Evolutionary conservation across 164 flowering plant species (phyloP), one percentile per base, ranked within the genome.

Genomic region (Umbellularia californica): DNA sequence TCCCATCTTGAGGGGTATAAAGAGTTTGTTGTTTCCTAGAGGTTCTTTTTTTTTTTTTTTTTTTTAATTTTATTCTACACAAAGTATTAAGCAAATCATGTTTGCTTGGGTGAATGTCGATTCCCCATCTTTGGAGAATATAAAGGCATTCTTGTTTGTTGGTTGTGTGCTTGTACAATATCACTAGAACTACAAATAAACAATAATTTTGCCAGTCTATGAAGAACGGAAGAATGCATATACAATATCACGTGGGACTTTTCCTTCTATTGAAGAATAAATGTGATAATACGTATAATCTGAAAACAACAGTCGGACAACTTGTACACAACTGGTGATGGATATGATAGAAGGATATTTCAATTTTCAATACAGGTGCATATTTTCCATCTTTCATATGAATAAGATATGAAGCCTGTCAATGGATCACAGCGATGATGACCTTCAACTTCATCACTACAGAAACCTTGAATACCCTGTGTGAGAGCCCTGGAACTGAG

Each of bases 101-200:
- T 65, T 58, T 75, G 58, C 74, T 71, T 23, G n/a, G 70, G 14
- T 27, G 28, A 64, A 50, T 60, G 66, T 60, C 50, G 3, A 24
- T 30, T 20, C 65, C 67, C 58, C 70, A 69, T 65, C 19, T 25
- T 76, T 23, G 41, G 41, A 51, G 35, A 64, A 25, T 70, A 17
- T 50, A 35, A 55, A 77, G 47, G 65, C 71, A 33, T 55, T 66
- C 72, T 73, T 72, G 79, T 63, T 73, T 73, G 63, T 41, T 30
- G 58, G 50, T 50, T 58, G 41, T 60, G 33, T 67, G 67, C n/a
- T 55, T 55, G 60, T 55, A 55, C 20, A 14, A 17, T 6, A 55
- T 55, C 60, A 55, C n/a, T 41, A 41, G 47, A 41, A 9, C 11
- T 41, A 41, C 11, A 41, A 41, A 41, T 41, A 7, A 41, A 41